Percentiles rank a stretch among this genome's conserved stretches.
phyloP scores from a whole-genome alignment of 106 monocot species.

The Allium fistulosum region DNA sequence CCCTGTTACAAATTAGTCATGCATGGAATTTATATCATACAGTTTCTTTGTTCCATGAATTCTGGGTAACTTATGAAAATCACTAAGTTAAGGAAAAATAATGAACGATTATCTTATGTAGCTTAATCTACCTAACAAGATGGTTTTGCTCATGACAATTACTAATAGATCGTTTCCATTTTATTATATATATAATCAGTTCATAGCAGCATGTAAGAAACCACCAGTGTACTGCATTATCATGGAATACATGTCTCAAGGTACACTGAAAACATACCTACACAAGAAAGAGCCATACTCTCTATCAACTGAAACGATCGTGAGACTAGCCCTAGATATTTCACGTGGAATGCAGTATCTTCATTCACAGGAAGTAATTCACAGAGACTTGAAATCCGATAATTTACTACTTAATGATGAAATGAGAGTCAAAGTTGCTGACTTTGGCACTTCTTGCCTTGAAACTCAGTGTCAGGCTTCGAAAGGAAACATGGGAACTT shows the following conservation, averaged over 20 bases:
- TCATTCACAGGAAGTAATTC: slow-evolving; percentile 81
- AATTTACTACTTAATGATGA: slow-evolving; percentile 76
- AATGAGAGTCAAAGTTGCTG: slow-evolving; percentile 73
- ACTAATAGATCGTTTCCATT: no score
- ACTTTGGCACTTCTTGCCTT: slow-evolving; percentile 82
- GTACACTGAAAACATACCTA: slow-evolving; percentile 74
- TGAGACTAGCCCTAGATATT: slow-evolving; percentile 74
- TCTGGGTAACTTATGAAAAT: no score
- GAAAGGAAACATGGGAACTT: slow-evolving; percentile 80
- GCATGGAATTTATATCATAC: no score
- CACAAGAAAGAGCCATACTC: slow-evolving; percentile 90
- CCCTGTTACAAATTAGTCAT: no score
- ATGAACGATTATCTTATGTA: no score
- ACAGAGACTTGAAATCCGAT: slow-evolving; percentile 80
- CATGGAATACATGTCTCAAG: slow-evolving; percentile 84
- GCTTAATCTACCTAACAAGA: no score
- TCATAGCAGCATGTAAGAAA: slow-evolving; percentile 77
- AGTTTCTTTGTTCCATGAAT: no score
- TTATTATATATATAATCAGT: no score
- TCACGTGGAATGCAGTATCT: slow-evolving; percentile 82
- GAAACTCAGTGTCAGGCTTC: slow-evolving; percentile 38
- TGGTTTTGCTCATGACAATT: no score
- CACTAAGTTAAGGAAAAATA: no score
- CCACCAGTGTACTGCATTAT: slow-evolving; percentile 89
- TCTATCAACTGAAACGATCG: slow-evolving; percentile 55